Conservation (phyloP, 805 yeast species). For the Kodamaea kaohsiungensis region DNA sequence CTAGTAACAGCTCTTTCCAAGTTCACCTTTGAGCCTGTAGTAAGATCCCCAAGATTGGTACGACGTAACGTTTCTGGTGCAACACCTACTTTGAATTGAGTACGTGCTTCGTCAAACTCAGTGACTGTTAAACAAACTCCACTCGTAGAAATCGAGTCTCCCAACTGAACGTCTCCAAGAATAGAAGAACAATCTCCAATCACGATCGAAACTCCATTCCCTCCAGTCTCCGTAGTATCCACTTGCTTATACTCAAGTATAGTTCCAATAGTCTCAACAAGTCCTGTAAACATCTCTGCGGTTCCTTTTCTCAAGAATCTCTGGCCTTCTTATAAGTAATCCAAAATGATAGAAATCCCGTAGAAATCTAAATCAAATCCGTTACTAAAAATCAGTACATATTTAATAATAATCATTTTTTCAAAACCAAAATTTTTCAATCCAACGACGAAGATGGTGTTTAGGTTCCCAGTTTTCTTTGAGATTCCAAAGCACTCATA, state of each 20-base stretch:
- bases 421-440: background rate
- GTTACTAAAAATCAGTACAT: background rate
- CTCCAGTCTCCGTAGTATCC: conserved; percentile 59
- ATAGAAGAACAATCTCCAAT: conserved; percentile 63
- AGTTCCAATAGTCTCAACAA: conserved; percentile 81
- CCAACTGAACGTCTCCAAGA: conserved; percentile 80
- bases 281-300: conserved; percentile 97
- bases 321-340: background rate
- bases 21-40: conserved; percentile 65
- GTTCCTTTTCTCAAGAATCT: background rate
- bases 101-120: conserved; percentile 53
- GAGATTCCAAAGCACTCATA: conserved; percentile 65
- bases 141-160: conserved; percentile 89
- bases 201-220: conserved; percentile 71
- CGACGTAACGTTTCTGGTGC: conserved; percentile 90
- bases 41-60: conserved; percentile 69
- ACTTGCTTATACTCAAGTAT: conserved; percentile 47
- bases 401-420: background rate
- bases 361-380: background rate
- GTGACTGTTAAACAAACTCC: conserved; percentile 95
- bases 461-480: conserved; percentile 57
- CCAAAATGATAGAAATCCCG: background rate
- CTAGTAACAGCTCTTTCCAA: conserved; percentile 89
- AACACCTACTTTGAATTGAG: conserved; percentile 80
- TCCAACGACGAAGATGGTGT: conserved; percentile 31